Percentiles rank a stretch among this genome's conserved stretches.
Evolutionary conservation across 108 stramenopile genomes (phyloP).

Genomic region (Cyclotella choctawhatcheeana): DNA sequence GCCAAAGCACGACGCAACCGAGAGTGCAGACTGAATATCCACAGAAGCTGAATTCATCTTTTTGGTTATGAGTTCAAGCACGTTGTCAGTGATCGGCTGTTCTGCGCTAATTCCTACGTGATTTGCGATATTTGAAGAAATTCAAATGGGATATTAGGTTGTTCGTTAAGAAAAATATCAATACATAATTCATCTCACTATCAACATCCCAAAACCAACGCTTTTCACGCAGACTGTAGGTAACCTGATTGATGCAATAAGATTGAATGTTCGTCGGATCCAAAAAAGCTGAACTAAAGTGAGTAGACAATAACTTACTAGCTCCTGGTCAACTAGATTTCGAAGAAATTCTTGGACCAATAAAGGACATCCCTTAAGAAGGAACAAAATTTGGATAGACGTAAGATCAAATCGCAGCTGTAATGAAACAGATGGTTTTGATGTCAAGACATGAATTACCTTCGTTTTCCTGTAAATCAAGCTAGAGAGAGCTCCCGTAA

Average conservation of each 20-base stretch:
- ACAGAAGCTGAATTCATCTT: conserved; percentile 15
- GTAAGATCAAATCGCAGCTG: too few relatives aligned
- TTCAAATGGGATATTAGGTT: too few relatives aligned
- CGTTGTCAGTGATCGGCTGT: neutral
- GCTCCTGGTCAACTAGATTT: conserved; percentile 16
- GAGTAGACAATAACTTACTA: too few relatives aligned
- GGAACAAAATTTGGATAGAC: too few relatives aligned
- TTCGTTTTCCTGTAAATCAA: conserved; percentile 56
- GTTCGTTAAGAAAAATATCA: conserved; percentile 7
- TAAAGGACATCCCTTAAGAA: too few relatives aligned
- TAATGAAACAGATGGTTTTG: too few relatives aligned
- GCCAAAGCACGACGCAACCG: conserved; percentile 29
- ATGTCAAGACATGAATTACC: too few relatives aligned
- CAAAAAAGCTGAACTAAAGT: too few relatives aligned
- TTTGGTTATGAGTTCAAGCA: conserved; percentile 29
- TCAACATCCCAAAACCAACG: conserved; percentile 65
- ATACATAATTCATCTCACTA: neutral
- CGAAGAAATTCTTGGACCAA: conserved; percentile 44
- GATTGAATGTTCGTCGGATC: too few relatives aligned
- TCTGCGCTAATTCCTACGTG: neutral
- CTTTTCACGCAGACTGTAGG: conserved; percentile 32
- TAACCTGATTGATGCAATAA: too few relatives aligned
- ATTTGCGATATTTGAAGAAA: too few relatives aligned
- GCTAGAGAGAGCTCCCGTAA: conserved; percentile 31
- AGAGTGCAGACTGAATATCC: conserved; percentile 13